Percentiles rank a stretch among this genome's conserved stretches.
Evolutionary conservation across 495 filamentous ascomycete species (phyloP).

Genomic region (Paragyromitra xinjiangensis): DNA sequence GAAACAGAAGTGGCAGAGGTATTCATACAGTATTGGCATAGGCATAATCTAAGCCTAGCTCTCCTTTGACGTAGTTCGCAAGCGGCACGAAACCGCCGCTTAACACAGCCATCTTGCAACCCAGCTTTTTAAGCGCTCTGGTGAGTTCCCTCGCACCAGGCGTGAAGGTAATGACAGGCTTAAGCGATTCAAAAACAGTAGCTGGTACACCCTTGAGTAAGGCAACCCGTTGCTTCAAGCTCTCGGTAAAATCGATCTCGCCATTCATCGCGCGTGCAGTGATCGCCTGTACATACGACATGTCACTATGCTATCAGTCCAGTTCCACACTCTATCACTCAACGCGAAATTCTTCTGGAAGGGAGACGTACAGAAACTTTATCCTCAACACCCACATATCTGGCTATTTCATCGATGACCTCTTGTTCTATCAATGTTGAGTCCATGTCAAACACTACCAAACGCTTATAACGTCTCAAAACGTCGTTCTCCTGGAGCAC

Average conservation of each 20-base stretch:
- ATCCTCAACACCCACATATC: conserved; percentile 60
- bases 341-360: conserved; percentile 11
- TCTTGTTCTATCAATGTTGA: conserved; percentile 95
- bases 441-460: conserved; percentile 98
- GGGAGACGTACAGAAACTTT: conserved; percentile 66
- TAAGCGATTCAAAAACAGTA: conserved; percentile 81
- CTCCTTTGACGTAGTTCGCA: conserved; percentile 80
- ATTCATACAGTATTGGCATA: conserved; percentile 77
- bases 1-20: not conserved
- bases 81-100: conserved; percentile 92
- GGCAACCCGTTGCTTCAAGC: conserved; percentile 77
- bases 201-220: conserved; percentile 81
- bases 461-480: conserved; percentile 77
- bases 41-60: conserved; percentile 84
- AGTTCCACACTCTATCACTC: conserved; percentile 15
- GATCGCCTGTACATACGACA: conserved; percentile 67
- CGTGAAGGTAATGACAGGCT: conserved; percentile 76
- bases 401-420: conserved; percentile 93
- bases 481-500: conserved; percentile 74
- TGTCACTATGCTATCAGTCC: conserved; percentile 20
- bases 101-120: conserved; percentile 85
- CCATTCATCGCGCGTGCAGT: conserved; percentile 94
- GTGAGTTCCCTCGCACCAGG: conserved; percentile 80
- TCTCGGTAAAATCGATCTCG: conserved; percentile 90
- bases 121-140: conserved; percentile 73